These are phyloP conservation scores for Pseudogymnoascus sp. DNA, from an alignment of 2,329 filamentous ascomycete species.

Conservation along the genomic window DNA sequence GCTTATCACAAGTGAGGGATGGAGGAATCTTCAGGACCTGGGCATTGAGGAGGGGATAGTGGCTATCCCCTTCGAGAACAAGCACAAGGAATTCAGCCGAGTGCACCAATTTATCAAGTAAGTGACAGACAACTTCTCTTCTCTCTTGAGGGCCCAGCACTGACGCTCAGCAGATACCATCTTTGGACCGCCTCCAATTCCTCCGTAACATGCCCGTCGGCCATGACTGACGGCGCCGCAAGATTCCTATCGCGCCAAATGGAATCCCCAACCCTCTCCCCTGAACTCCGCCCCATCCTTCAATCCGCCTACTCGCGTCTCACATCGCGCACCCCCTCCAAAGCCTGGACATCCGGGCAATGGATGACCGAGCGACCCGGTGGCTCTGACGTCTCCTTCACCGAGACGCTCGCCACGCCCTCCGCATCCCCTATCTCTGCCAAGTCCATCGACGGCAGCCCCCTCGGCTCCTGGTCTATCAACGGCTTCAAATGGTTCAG, in stretches of 20 bases:
- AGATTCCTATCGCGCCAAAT: slow-evolving; percentile 43
- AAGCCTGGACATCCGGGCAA: slow-evolving; percentile 65
- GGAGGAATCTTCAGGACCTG: slow-evolving; percentile 55
- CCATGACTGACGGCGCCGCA: slow-evolving; percentile 60
- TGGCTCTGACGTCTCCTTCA: slow-evolving; percentile 62
- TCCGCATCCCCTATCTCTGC: slow-evolving; percentile 21
- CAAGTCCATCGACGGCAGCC: slow-evolving; percentile 21
- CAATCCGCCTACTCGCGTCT: slow-evolving; percentile 48
- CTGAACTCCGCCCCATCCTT: slow-evolving; percentile 38
- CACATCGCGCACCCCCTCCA: slow-evolving; percentile 42
- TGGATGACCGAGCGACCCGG: slow-evolving; percentile 72
- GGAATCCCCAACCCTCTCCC: slow-evolving; percentile 22
- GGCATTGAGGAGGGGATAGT: slow-evolving; percentile 47
- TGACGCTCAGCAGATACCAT: slow-evolving; percentile 12
- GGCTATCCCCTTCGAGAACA: slow-evolving; percentile 20
- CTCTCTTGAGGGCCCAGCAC: slow-evolving; percentile 14
- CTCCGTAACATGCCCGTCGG: slow-evolving; percentile 46
- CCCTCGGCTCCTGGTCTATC: slow-evolving; percentile 53
- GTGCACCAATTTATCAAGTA: slow-evolving; percentile 53
- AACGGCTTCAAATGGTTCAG: slow-evolving; percentile 69
- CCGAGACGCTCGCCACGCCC: slow-evolving; percentile 53
- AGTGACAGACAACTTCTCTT: slow-evolving; percentile 6
- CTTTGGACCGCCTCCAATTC: slow-evolving; percentile 1
- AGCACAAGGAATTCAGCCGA: slow-evolving; percentile 45
- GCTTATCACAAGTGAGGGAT: slow-evolving; percentile 60